Percentiles rank a stretch among this genome's conserved stretches.
phyloP scores from a whole-genome alignment of 169 alveolate species.

The Plasmodium vivax region DNA sequence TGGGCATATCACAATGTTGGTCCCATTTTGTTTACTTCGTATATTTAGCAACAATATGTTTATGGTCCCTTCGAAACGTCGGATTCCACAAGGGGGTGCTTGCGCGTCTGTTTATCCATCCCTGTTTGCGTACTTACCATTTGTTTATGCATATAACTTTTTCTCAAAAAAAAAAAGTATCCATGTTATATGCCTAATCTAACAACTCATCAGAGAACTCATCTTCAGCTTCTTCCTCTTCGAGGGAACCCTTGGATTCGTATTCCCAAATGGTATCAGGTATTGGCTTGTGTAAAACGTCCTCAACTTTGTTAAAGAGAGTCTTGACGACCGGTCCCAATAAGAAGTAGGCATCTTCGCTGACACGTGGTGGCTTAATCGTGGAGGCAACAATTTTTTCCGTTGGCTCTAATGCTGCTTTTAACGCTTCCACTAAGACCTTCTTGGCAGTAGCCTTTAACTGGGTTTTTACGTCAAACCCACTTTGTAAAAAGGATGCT shows the following conservation, averaged over 20 bases:
- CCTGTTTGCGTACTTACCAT: not conserved
- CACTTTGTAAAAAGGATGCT: slow-evolving; percentile 59
- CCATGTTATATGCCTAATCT: not conserved
- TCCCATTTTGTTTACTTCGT: not conserved
- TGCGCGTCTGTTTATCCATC: not conserved
- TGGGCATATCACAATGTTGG: not conserved
- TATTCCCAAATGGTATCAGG: slow-evolving; percentile 56
- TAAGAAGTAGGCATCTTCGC: not conserved
- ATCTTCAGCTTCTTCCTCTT: slow-evolving; percentile 21
- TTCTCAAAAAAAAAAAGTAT: slow-evolving; percentile 7
- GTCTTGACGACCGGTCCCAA: slow-evolving; percentile 1
- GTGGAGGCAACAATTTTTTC: slow-evolving; percentile 41
- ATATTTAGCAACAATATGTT: not conserved
- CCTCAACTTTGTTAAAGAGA: slow-evolving; percentile 53
- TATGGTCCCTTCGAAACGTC: slow-evolving; percentile 15
- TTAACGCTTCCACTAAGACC: slow-evolving; percentile 37
- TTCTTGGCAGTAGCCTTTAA: slow-evolving; percentile 36
- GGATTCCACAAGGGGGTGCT: not conserved
- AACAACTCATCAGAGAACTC: not conserved
- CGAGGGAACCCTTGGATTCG: not conserved
- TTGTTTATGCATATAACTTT: slow-evolving; percentile 5
- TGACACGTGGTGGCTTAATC: slow-evolving; percentile 41
- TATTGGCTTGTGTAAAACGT: slow-evolving; percentile 5
- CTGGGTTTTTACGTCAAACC: slow-evolving; percentile 47
- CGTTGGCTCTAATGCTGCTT: slow-evolving; percentile 52